Percentiles rank a stretch among this genome's conserved stretches.
Conservation (phyloP, 2,329 filamentous ascomycete species). For the Zasmidium cellare region DNA sequence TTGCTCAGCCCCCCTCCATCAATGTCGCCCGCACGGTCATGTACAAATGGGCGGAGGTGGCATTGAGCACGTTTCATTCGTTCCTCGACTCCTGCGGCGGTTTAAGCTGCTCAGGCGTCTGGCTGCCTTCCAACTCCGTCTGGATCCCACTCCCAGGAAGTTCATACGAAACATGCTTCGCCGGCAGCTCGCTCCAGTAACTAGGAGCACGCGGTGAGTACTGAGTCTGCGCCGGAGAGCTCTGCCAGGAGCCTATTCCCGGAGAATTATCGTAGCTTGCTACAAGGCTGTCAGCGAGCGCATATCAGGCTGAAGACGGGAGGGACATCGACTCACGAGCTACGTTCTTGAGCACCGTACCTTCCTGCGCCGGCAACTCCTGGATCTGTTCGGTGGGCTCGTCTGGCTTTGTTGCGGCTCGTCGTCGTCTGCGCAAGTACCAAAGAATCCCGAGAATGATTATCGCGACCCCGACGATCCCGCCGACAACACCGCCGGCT, state of each 20-base stretch:
- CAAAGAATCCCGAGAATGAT: conserved; percentile 4
- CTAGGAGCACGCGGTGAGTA: not conserved
- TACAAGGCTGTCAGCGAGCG: not conserved
- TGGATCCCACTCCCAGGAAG: conserved; percentile 1
- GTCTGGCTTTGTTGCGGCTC: not conserved
- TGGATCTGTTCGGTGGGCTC: not conserved
- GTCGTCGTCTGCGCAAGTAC: conserved; percentile 2
- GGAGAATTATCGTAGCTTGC: conserved; percentile 2
- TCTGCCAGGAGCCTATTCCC: not conserved
- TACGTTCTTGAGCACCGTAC: not conserved
- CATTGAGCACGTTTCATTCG: not conserved
- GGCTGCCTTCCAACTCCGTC: conserved; percentile 1
- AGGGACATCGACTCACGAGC: not conserved
- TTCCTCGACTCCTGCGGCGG: not conserved
- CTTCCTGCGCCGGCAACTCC: not conserved
- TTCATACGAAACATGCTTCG: not conserved
- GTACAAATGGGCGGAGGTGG: not conserved
- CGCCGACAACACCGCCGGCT: conserved; percentile 9
- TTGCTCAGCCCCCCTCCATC: not conserved
- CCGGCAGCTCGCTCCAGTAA: not conserved
- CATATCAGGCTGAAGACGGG: not conserved
- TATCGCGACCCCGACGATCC: conserved; percentile 2
- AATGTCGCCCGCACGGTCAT: too few species aligned
- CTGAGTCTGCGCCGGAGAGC: not conserved
- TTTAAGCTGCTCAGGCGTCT: not conserved